phyloP scores from a whole-genome alignment of 495 filamentous ascomycete genomes.

The Xylaria longipes region DNA sequence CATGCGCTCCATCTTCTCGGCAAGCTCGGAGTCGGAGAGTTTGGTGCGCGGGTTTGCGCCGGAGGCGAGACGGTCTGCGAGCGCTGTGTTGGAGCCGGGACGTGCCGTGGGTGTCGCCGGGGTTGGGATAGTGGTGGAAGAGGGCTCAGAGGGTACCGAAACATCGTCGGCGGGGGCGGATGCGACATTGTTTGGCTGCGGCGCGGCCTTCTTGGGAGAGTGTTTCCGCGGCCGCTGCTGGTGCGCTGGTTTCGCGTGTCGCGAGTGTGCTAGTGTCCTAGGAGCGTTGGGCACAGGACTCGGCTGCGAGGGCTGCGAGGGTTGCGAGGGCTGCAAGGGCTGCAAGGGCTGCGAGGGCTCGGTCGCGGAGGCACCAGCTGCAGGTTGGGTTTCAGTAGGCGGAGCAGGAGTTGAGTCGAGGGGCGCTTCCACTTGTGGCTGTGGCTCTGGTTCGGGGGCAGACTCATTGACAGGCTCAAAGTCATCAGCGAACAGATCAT shows the following conservation, averaged over 20 bases:
- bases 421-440: background rate
- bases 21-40: slow-evolving; percentile 59
- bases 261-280: slow-evolving; percentile 48
- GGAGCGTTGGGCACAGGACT: slow-evolving; percentile 18
- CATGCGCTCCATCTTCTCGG: slow-evolving; percentile 58
- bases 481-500: slow-evolving; percentile 59
- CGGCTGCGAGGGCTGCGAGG: slow-evolving; percentile 11
- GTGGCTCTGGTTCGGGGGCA: slow-evolving; percentile 18
- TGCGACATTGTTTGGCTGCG: slow-evolving; percentile 19
- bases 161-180: slow-evolving; percentile 15
- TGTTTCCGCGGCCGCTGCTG: slow-evolving; percentile 33
- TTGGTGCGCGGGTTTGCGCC: slow-evolving; percentile 58
- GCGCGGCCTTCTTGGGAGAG: slow-evolving; percentile 31
- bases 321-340: too few species aligned
- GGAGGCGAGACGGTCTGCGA: slow-evolving; percentile 47
- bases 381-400: slow-evolving; percentile 5
- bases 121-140: slow-evolving; percentile 13
- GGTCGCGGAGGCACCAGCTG: slow-evolving; percentile 1
- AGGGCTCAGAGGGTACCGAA: slow-evolving; percentile 20
- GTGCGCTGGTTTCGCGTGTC: slow-evolving; percentile 40
- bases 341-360: slow-evolving; percentile 12
- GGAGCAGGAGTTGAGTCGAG: slow-evolving; percentile 1
- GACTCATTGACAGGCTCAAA: slow-evolving; percentile 50
- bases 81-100: slow-evolving; percentile 43
- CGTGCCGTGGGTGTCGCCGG: slow-evolving; percentile 14